Conservation (phyloP, 768 basidiomycete species). For the Auricularia sp. region DNA sequence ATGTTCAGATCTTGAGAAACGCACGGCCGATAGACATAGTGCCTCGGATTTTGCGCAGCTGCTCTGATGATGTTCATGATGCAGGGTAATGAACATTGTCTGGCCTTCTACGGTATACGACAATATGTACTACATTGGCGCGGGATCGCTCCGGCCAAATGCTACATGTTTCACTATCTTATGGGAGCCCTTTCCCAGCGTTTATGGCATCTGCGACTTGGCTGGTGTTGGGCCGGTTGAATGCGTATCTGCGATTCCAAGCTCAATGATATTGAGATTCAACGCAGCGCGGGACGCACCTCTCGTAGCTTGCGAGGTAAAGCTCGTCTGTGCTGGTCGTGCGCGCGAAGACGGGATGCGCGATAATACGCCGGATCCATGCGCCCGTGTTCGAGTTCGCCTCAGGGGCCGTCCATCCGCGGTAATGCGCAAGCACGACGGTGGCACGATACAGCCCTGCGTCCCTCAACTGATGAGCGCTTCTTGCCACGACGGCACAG, state of each 20-base stretch:
- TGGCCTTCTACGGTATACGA: too few species aligned
- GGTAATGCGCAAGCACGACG: conserved; percentile 55
- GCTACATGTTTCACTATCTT: conserved; percentile 11
- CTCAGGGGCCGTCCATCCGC: conserved; percentile 44
- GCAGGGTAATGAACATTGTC: too few species aligned
- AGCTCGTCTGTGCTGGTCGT: conserved; percentile 61
- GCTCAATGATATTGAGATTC: too few species aligned
- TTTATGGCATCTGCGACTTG: conserved; percentile 71
- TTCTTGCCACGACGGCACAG: conserved; percentile 7
- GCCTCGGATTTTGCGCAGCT: too few species aligned
- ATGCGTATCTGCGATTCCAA: conserved; percentile 45
- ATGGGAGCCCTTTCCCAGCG: conserved; percentile 51
- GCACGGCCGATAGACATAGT: too few species aligned
- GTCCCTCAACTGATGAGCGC: conserved; percentile 3
- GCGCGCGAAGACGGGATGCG: conserved; percentile 50
- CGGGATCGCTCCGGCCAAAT: too few species aligned
- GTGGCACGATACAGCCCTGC: conserved; percentile 62
- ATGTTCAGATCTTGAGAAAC: too few species aligned
- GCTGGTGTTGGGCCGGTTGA: conserved; percentile 68
- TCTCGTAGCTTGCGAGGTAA: conserved; percentile 64
- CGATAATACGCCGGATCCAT: conserved; percentile 45
- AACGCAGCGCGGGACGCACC: conserved; percentile 25
- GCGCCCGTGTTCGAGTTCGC: conserved; percentile 31
- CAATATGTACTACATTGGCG: too few species aligned
- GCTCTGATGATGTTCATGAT: too few species aligned